These are phyloP conservation scores for Malus orientalis DNA, from an alignment of 306 rosid species.

Conservation along the genomic window DNA sequence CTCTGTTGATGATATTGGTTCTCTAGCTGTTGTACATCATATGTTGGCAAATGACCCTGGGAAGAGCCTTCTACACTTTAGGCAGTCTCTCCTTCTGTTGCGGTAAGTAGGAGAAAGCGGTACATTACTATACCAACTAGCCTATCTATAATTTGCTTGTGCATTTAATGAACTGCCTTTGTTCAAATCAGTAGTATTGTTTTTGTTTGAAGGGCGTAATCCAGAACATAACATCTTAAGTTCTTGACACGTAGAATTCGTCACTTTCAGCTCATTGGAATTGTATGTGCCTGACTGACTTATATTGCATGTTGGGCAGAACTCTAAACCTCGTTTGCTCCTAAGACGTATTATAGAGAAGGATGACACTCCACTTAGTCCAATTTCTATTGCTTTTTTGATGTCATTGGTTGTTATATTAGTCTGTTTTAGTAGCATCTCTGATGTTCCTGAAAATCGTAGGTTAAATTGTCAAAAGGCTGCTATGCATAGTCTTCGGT, in stretches of 20 bases:
- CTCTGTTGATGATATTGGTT: conserved; percentile 83
- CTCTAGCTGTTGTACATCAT: conserved; percentile 75
- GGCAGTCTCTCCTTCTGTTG: conserved; percentile 78
- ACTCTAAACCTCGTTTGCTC: background rate
- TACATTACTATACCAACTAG: background rate
- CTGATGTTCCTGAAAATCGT: conserved; percentile 12
- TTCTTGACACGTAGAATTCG: background rate
- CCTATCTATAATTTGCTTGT: background rate
- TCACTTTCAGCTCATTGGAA: background rate
- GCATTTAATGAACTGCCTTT: background rate
- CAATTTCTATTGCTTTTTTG: background rate
- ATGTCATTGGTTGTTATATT: background rate
- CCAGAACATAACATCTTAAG: background rate
- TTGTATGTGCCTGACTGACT: background rate
- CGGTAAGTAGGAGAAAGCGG: conserved; percentile 39
- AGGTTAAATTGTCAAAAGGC: conserved; percentile 89
- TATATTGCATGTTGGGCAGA: background rate
- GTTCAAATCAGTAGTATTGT: background rate
- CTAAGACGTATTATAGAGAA: background rate
- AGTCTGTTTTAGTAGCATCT: background rate
- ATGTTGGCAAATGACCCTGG: conserved; percentile 85
- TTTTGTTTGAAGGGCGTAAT: background rate
- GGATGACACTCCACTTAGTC: background rate
- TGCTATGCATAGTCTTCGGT: conserved; percentile 75
- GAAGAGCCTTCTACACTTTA: conserved; percentile 70